Percentiles rank a stretch among this genome's conserved stretches.
Evolutionary conservation across 768 basidiomycete species (phyloP).

Genomic region (Tricholoma hemisulphureum): DNA sequence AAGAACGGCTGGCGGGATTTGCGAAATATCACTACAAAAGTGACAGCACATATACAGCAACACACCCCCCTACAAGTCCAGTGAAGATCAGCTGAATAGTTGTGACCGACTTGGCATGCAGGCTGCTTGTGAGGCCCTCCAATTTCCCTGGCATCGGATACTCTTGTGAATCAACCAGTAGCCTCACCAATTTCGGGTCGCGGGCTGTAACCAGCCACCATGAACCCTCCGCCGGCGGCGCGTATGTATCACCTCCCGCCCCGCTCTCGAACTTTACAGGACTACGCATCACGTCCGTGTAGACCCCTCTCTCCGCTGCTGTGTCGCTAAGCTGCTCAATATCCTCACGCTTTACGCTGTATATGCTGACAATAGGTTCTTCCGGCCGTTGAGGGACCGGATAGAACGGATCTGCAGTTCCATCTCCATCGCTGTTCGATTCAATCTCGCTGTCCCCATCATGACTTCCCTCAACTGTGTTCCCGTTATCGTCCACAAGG

Average conservation of each 20-base stretch:
- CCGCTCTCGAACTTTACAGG: conserved; percentile 2
- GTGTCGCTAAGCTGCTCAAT: conserved; percentile 21
- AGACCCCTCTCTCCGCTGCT: conserved; percentile 26
- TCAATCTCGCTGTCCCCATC: conserved; percentile 1
- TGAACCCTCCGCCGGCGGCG: conserved; percentile 15
- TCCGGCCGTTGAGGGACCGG: background rate
- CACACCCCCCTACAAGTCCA: conserved; percentile 14
- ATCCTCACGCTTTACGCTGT: conserved; percentile 25
- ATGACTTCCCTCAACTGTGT: conserved; percentile 16
- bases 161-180: conserved; percentile 25
- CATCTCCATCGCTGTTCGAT: background rate
- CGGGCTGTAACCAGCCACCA: conserved; percentile 35
- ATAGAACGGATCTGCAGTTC: background rate
- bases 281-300: conserved; percentile 23
- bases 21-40: conserved; percentile 4
- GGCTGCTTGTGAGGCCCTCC: conserved; percentile 8
- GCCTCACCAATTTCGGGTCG: conserved; percentile 25
- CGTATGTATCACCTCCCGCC: background rate
- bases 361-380: conserved; percentile 14
- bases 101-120: conserved; percentile 12
- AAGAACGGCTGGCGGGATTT: background rate
- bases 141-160: conserved; percentile 19
- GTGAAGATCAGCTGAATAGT: conserved; percentile 15
- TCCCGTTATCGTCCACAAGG: conserved; percentile 23
- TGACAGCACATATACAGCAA: conserved; percentile 15